phyloP scores from a whole-genome alignment of 768 basidiomycete species.

The Boletus vermiculosoides region DNA sequence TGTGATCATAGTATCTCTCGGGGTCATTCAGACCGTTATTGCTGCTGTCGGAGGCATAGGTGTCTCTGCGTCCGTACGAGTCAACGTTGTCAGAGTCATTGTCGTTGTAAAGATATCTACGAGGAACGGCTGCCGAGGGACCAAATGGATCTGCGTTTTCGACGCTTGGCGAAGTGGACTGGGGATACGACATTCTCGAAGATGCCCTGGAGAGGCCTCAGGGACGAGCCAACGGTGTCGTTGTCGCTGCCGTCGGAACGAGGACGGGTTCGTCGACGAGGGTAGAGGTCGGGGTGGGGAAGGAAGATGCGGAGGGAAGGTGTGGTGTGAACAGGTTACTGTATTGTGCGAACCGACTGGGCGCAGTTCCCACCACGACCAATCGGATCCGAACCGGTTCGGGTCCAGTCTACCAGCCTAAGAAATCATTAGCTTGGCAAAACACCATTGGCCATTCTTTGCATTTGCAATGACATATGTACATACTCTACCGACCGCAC shows the following conservation, averaged over 20 bases:
- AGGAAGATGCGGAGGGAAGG: constrained; percentile 1
- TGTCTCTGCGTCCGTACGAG: constrained; percentile 60
- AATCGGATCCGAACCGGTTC: constrained; percentile 25
- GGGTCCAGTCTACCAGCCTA: too few species aligned
- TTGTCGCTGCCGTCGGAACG: constrained; percentile 10
- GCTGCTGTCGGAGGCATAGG: constrained; percentile 69
- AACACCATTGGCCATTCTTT: neutral
- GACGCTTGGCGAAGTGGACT: constrained; percentile 55
- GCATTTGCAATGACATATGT: neutral
- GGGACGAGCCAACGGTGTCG: constrained; percentile 18
- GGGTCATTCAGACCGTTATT: constrained; percentile 46
- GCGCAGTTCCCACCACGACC: constrained; percentile 28
- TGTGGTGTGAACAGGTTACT: constrained; percentile 15
- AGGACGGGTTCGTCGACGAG: constrained; percentile 4
- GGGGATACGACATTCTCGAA: constrained; percentile 47
- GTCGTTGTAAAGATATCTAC: constrained; percentile 62
- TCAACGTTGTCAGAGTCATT: constrained; percentile 73
- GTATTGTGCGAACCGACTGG: constrained; percentile 17
- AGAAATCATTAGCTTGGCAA: too few species aligned
- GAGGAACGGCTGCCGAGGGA: constrained; percentile 36
- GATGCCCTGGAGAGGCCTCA: constrained; percentile 14
- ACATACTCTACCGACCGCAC: too few species aligned
- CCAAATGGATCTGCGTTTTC: constrained; percentile 70
- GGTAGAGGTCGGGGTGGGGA: neutral
- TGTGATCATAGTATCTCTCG: constrained; percentile 62